Base-by-base conservation (phyloP, 2,329 filamentous ascomycete genomes). In the Talaromyces islandicus region DNA sequence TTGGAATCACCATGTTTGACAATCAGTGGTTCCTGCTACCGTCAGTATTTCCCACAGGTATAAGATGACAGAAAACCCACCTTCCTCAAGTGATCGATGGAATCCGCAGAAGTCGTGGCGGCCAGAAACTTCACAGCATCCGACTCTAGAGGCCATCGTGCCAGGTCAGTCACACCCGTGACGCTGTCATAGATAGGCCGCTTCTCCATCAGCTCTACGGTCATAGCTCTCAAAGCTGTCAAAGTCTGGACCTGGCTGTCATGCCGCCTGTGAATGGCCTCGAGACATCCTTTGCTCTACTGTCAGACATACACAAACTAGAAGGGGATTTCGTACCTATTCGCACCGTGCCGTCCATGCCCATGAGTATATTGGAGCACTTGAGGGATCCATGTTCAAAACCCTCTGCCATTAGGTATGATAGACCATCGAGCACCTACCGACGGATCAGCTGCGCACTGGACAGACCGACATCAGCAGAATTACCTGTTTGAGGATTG, bases 141-240 rank as follows among this genome's bases (percentile, higher is more conserved):
- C 32, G 68, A 70, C 48, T 67, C 63, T 51, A 58, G 63, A 52
- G 62, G 67, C 72, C 66, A 76, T 58, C 68, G 65, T 57, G 69
- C 50, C 48, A 71, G 41, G 63, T 75, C 63, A 57, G 73, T 66
- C 24, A 75, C 64, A 21, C 72, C 66, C 55, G 73, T 63, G 60
- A 63, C 66, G 43, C 69, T 64, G 62, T 73, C 66, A 41, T 71
- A 68, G 64, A 74, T 74, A 30, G 64, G 54, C 61, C 73, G 73
- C 64, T 73, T 73, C 54, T 74, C 65, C 66, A 75, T 73, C 19
- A 74, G 64, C 61, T 71, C 64, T 65, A 68, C 73, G 17, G 63
- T 67, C 48, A 71, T 72, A 21, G 55, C 64, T 48, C 65, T 57
- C 24, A 75, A 60, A 53, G 61, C 59, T 64, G 63, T 65, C 12